phyloP scores from a whole-genome alignment of 768 basidiomycete species.

The Tricholoma furcatifolium region DNA sequence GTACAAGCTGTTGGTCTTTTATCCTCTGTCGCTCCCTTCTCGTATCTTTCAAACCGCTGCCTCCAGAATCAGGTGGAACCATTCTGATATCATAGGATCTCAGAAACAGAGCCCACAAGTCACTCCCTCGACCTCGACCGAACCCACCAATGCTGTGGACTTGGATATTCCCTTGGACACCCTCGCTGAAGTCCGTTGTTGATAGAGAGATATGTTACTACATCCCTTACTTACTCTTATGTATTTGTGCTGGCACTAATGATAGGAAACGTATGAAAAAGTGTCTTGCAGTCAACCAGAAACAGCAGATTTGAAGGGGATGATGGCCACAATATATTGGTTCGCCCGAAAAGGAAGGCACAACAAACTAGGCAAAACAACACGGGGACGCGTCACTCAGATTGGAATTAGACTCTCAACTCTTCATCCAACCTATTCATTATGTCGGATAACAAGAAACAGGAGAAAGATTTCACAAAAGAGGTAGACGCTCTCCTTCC shows the following conservation, averaged over 20 bases:
- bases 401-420: conserved; percentile 31
- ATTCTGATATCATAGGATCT: conserved; percentile 5
- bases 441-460: conserved; percentile 82
- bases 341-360: conserved; percentile 11
- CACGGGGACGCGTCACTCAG: conserved; percentile 65
- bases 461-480: conserved; percentile 82
- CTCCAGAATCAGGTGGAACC: conserved; percentile 19
- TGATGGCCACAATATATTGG: conserved; percentile 29
- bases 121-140: conserved; percentile 6
- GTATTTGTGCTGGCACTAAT: conserved; percentile 37
- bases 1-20: conserved; percentile 45
- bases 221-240: conserved; percentile 34
- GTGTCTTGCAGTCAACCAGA: conserved; percentile 16
- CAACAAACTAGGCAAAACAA: conserved; percentile 42
- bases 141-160: conserved; percentile 15
- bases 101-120: conserved; percentile 20
- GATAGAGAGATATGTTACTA: conserved; percentile 40
- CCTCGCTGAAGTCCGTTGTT: conserved; percentile 45
- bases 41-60: conserved; percentile 31
- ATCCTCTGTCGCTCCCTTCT: conserved; percentile 51
- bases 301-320: conserved; percentile 24
- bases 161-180: conserved; percentile 39
- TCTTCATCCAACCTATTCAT: conserved; percentile 39
- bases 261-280: conserved; percentile 26
- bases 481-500: conserved; percentile 80